These are phyloP conservation scores for Aegilops speltoides DNA, from an alignment of 176 grass and related monocot species.

Conservation along the genomic window DNA sequence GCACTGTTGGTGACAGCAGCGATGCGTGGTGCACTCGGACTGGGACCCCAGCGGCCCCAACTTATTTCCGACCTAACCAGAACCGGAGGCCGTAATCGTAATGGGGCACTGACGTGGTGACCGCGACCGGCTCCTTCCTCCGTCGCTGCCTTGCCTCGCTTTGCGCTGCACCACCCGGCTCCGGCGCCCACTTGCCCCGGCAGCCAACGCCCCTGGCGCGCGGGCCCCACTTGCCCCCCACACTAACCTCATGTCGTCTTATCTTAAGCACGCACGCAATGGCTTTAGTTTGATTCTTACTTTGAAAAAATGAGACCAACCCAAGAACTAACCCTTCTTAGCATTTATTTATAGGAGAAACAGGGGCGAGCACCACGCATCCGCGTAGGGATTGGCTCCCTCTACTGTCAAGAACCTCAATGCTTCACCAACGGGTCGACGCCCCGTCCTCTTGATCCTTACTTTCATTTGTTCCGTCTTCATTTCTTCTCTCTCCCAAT, in stretches of 20 bases:
- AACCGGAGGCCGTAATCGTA: constrained; percentile 18
- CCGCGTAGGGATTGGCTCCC: no score
- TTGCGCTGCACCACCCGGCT: background rate
- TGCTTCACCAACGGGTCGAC: no score
- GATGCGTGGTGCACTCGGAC: background rate
- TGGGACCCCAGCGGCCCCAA: constrained; percentile 10
- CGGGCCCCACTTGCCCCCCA: background rate
- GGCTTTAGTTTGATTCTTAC: background rate
- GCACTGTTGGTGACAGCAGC: no score
- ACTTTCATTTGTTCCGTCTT: background rate
- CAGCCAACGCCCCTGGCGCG: background rate
- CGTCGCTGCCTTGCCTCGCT: background rate
- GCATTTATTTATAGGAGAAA: no score
- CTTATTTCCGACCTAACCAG: constrained; percentile 22
- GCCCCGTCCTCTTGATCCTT: background rate
- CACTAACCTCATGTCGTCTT: constrained; percentile 24
- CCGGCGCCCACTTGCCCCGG: background rate
- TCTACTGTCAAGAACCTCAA: no score
- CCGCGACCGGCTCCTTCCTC: background rate
- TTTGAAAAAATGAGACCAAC: no score
- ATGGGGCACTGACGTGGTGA: constrained; percentile 24
- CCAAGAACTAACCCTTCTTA: no score
- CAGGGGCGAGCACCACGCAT: no score
- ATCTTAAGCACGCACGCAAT: constrained; percentile 23
- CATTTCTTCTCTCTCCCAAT: no score